Percentiles rank a stretch among this genome's conserved stretches.
Conservation (phyloP, 768 basidiomycete genomes). For the Porphyrellus cyaneotinctus region DNA sequence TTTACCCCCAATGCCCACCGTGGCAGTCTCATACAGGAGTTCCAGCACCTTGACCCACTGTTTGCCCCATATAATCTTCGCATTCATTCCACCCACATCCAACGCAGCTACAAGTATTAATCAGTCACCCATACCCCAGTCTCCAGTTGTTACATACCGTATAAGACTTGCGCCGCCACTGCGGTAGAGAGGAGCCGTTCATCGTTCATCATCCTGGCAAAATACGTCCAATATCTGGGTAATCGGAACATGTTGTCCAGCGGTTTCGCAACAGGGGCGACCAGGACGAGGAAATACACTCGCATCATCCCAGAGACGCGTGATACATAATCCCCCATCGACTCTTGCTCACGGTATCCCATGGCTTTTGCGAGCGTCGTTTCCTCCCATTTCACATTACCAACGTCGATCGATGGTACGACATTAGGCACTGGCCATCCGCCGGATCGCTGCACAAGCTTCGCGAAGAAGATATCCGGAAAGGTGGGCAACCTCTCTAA, state of each 20-base stretch:
- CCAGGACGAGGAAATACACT: slow-evolving; percentile 76
- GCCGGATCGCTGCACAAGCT: slow-evolving; percentile 83
- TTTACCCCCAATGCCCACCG: slow-evolving; percentile 42
- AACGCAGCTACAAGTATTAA: slow-evolving; percentile 50
- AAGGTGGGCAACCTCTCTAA: slow-evolving; percentile 58
- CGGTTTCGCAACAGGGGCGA: slow-evolving; percentile 39
- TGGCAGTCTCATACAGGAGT: slow-evolving; percentile 61
- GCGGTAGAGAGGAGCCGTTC: slow-evolving; percentile 49
- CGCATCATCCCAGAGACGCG: slow-evolving; percentile 79
- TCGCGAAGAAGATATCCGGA: slow-evolving; percentile 73
- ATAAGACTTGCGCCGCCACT: slow-evolving; percentile 64
- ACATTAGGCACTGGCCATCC: slow-evolving; percentile 78
- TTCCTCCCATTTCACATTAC: slow-evolving; percentile 44
- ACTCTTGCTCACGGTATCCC: slow-evolving; percentile 60
- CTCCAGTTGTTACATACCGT: slow-evolving; percentile 39
- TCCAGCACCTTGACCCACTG: slow-evolving; percentile 76
- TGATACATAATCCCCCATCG: slow-evolving; percentile 53
- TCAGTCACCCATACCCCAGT: slow-evolving; percentile 4
- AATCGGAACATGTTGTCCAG: slow-evolving; percentile 47
- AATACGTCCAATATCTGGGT: slow-evolving; percentile 68
- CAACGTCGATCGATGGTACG: slow-evolving; percentile 51
- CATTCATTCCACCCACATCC: slow-evolving; percentile 64
- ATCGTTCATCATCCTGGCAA: slow-evolving; percentile 57
- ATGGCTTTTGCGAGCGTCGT: slow-evolving; percentile 45
- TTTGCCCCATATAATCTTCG: slow-evolving; percentile 62